A percentile compares a stretch with the other conserved stretches of the same genome.
Conservation (phyloP, 495 filamentous ascomycete genomes). For the Massariosphaeria phaeospora region DNA sequence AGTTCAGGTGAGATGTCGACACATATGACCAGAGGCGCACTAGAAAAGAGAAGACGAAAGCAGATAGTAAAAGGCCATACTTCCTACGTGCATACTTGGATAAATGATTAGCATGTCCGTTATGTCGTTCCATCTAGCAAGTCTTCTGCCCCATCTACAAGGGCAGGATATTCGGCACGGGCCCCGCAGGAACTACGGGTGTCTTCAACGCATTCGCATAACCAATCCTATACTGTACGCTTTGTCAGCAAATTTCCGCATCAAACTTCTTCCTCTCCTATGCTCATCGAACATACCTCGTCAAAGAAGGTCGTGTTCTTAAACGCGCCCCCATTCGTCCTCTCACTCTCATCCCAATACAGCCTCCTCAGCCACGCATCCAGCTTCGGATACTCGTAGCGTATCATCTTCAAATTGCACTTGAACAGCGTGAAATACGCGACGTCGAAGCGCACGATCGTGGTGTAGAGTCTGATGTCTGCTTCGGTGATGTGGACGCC, state of each 20-base stretch:
- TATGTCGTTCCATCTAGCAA: too few relatives aligned
- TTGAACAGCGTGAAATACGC: slow-evolving; percentile 93
- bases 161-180: slow-evolving; percentile 8
- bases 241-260: not conserved
- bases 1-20: too few relatives aligned
- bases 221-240: slow-evolving; percentile 8
- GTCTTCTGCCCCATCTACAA: too few relatives aligned
- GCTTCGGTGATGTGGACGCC: slow-evolving; percentile 68
- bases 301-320: slow-evolving; percentile 64
- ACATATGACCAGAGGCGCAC: too few relatives aligned
- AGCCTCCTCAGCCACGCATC: slow-evolving; percentile 66
- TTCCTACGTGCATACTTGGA: too few relatives aligned
- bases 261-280: too few relatives aligned
- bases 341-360: slow-evolving; percentile 61
- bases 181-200: slow-evolving; percentile 5
- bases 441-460: slow-evolving; percentile 75
- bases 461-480: slow-evolving; percentile 75
- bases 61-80: too few relatives aligned
- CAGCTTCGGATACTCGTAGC: slow-evolving; percentile 63
- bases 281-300: not conserved
- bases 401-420: slow-evolving; percentile 73
- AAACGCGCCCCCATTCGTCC: slow-evolving; percentile 52
- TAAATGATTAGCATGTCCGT: too few relatives aligned
- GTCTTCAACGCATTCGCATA: not conserved
- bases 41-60: too few relatives aligned